Percentiles rank a stretch among this genome's conserved stretches.
Evolutionary conservation across 106 monocot genomes (phyloP).

Genomic region (Alisma plantagoaquatica): DNA sequence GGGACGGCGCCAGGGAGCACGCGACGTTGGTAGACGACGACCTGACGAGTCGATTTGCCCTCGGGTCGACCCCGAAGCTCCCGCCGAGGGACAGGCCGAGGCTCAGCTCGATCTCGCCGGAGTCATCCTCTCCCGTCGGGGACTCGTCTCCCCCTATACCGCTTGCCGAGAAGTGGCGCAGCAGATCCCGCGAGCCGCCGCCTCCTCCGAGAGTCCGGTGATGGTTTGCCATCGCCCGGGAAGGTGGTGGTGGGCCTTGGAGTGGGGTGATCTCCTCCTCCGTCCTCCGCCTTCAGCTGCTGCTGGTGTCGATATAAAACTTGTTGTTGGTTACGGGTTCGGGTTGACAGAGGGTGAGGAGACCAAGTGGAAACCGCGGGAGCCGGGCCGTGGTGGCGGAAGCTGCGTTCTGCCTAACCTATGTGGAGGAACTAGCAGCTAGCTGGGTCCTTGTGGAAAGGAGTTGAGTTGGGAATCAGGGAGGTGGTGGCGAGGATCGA

Average conservation of each 20-base stretch:
- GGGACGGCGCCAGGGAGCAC: conserved; percentile 15
- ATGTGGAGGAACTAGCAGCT: neutral
- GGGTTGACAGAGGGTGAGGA: neutral
- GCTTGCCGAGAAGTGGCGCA: conserved; percentile 16
- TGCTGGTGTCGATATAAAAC: neutral
- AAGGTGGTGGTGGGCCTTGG: no score
- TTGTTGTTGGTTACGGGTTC: neutral
- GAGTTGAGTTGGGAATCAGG: neutral
- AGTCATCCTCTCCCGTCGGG: neutral
- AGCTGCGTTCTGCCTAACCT: neutral
- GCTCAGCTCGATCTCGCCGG: conserved; percentile 40
- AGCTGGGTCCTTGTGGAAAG: neutral
- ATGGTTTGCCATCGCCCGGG: conserved; percentile 10
- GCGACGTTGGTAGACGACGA: conserved; percentile 45
- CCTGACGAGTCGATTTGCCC: conserved; percentile 21
- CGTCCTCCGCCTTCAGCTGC: neutral
- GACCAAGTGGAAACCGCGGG: neutral
- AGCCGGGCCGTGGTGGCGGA: neutral
- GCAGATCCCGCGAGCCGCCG: conserved; percentile 22
- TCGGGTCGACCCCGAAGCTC: conserved; percentile 36
- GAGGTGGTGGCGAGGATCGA: neutral
- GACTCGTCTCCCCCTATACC: neutral
- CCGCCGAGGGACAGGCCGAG: conserved; percentile 56
- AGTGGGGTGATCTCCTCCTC: conserved; percentile 8
- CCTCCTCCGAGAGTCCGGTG: conserved; percentile 2